Percentiles rank a stretch among this genome's conserved stretches.
Evolutionary conservation across 2,329 filamentous ascomycete genomes (phyloP).

Genomic region (Orbilia brochopaga): DNA sequence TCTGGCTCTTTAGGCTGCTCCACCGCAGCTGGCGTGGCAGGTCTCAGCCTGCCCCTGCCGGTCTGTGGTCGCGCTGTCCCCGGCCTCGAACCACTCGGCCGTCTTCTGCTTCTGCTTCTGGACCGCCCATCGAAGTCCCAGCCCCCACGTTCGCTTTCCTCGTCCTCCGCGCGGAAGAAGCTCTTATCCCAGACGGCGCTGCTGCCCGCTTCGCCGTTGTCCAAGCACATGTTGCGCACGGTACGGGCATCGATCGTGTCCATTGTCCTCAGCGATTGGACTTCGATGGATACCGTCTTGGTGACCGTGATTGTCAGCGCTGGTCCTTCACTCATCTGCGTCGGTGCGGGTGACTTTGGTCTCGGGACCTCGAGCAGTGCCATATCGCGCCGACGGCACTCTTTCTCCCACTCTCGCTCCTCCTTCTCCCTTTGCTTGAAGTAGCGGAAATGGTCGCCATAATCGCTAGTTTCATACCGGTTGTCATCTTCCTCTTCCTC

Average conservation of each 20-base stretch:
- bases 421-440: background rate
- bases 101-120: background rate
- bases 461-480: too few relatives aligned
- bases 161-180: slow-evolving; percentile 10
- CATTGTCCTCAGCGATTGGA: slow-evolving; percentile 14
- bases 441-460: background rate
- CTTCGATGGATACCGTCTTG: slow-evolving; percentile 33
- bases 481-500: background rate
- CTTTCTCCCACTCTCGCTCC: slow-evolving; percentile 3
- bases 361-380: background rate
- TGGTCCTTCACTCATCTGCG: slow-evolving; percentile 18
- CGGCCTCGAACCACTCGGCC: background rate
- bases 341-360: slow-evolving; percentile 11
- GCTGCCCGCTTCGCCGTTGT: slow-evolving; percentile 10
- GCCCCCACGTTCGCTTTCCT: background rate
- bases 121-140: background rate
- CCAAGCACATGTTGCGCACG: slow-evolving; percentile 11
- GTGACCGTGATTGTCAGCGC: slow-evolving; percentile 39
- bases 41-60: background rate
- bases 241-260: slow-evolving; percentile 28
- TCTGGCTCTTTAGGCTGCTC: background rate
- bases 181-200: slow-evolving; percentile 20
- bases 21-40: background rate
- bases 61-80: background rate
- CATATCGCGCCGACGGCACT: slow-evolving; percentile 5